Evolutionary conservation across 306 rosid genomes (phyloP).

Genomic region (Rubus idaeus): DNA sequence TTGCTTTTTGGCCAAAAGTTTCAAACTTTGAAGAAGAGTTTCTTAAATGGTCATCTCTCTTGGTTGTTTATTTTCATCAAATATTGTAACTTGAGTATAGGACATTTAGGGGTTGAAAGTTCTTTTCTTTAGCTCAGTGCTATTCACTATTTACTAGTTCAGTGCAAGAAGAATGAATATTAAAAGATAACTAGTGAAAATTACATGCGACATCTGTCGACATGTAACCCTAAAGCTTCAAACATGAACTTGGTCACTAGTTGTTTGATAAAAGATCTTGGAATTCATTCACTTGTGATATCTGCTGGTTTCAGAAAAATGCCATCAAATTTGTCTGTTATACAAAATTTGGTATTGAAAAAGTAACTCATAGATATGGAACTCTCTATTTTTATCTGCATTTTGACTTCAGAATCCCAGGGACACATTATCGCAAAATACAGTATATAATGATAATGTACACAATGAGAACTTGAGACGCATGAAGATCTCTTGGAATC

Average conservation of each 20-base stretch:
- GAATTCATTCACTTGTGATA: neutral
- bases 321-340: neutral
- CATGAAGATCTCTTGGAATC: conserved; percentile 69
- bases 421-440: conserved; percentile 26
- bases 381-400: conserved; percentile 23
- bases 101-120: neutral
- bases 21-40: conserved; percentile 5
- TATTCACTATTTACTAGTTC: neutral
- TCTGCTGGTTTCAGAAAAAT: neutral
- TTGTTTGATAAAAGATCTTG: neutral
- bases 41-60: neutral
- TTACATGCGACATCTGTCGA: neutral
- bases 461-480: conserved; percentile 37
- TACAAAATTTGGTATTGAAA: neutral
- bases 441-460: conserved; percentile 34
- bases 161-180: neutral
- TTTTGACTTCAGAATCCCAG: conserved; percentile 46
- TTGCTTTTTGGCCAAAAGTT: neutral
- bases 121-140: conserved; percentile 10
- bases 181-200: neutral
- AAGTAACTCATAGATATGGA: neutral
- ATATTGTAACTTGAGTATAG: neutral
- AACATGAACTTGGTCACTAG: neutral
- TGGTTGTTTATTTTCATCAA: neutral
- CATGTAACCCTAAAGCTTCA: neutral